Evolutionary conservation across 2,329 filamentous ascomycete genomes (phyloP).

Genomic region (Ampelomyces quisqualis): DNA sequence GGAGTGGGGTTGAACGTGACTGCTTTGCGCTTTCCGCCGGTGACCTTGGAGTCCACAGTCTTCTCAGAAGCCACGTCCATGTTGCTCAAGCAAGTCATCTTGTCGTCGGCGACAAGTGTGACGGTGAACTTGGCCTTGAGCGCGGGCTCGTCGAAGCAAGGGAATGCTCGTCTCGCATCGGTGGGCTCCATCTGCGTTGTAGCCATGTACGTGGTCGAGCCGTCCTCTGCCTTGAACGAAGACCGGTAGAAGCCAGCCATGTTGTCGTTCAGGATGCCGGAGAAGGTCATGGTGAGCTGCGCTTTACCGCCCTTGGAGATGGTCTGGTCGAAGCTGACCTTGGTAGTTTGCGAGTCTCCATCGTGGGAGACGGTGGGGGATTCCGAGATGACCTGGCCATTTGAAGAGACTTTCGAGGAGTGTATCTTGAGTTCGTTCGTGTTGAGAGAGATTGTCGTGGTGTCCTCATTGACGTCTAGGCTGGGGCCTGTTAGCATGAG

Average conservation of each 20-base stretch:
- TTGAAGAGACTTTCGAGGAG: constrained; percentile 66
- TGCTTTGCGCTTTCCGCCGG: constrained; percentile 69
- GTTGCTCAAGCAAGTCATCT: constrained; percentile 90
- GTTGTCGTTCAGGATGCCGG: constrained; percentile 81
- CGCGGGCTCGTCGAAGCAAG: constrained; percentile 93
- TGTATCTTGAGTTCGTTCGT: constrained; percentile 83
- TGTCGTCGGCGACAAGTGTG: constrained; percentile 85
- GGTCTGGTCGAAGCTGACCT: constrained; percentile 72
- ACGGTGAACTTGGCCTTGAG: constrained; percentile 92
- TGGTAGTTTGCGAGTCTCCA: constrained; percentile 77
- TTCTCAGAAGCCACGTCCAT: constrained; percentile 89
- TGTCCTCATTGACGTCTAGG: constrained; percentile 81
- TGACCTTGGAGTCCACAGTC: constrained; percentile 65
- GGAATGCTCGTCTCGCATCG: constrained; percentile 88
- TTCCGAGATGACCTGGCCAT: constrained; percentile 60
- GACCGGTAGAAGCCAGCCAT: constrained; percentile 98
- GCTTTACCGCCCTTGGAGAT: constrained; percentile 76
- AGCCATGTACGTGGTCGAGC: constrained; percentile 77
- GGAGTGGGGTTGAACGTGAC: constrained; percentile 92
- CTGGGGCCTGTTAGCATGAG: constrained; percentile 41
- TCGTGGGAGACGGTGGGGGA: constrained; percentile 70
- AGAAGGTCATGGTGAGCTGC: constrained; percentile 74
- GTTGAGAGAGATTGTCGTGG: constrained; percentile 83
- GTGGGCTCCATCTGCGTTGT: constrained; percentile 97
- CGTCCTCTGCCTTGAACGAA: constrained; percentile 82